Conservation (phyloP, 164 flowering plant genomes). For the Amborella trichopoda region DNA sequence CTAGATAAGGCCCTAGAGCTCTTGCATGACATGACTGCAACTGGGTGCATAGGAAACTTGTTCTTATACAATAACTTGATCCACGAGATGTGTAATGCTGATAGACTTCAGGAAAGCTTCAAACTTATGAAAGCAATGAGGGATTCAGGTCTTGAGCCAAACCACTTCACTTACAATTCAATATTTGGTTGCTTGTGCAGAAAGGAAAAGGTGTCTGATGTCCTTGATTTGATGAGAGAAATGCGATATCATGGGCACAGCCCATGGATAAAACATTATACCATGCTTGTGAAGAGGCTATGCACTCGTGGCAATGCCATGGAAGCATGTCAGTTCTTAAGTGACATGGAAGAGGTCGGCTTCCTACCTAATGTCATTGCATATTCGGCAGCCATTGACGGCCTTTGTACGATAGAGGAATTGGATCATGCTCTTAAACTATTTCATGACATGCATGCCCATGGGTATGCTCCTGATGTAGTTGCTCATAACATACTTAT, state of each 20-base stretch:
- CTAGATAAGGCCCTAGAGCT: conserved; percentile 60
- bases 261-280: conserved; percentile 77
- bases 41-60: conserved; percentile 27
- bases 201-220: conserved; percentile 41
- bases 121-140: conserved; percentile 54
- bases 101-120: conserved; percentile 51
- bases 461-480: conserved; percentile 60
- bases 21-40: conserved; percentile 32
- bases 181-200: conserved; percentile 60
- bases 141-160: conserved; percentile 43
- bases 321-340: conserved; percentile 59
- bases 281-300: conserved; percentile 44
- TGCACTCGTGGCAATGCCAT: conserved; percentile 33
- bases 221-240: conserved; percentile 36
- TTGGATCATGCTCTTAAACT: conserved; percentile 49
- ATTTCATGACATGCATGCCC: conserved; percentile 35
- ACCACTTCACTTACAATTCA: conserved; percentile 55
- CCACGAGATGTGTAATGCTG: conserved; percentile 34
- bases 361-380: conserved; percentile 51
- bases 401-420: conserved; percentile 32
- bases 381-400: conserved; percentile 60
- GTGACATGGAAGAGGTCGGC: conserved; percentile 44
- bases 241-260: conserved; percentile 57
- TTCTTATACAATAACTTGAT: conserved; percentile 63
- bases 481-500: conserved; percentile 68